Conservation (phyloP, 805 yeast species). For the Saturnispora galanensis region DNA sequence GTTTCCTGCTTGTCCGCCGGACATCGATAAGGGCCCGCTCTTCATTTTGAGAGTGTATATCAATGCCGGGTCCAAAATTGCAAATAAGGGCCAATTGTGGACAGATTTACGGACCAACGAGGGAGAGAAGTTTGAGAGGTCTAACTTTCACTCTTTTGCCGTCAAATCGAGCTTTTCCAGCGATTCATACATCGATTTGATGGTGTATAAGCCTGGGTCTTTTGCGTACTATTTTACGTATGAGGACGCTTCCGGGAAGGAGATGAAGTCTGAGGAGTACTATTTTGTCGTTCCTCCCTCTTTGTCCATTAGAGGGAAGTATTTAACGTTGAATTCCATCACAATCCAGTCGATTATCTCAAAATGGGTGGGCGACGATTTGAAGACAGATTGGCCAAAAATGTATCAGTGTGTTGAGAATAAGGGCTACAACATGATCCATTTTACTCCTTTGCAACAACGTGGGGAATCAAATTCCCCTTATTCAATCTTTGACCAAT, state of each 20-base stretch:
- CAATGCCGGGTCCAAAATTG: constrained; percentile 65
- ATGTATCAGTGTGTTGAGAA: constrained; percentile 49
- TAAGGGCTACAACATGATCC: constrained; percentile 92
- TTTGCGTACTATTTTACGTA: constrained; percentile 66
- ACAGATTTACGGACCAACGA: constrained; percentile 55
- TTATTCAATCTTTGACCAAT: constrained; percentile 82
- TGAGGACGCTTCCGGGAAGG: constrained; percentile 24
- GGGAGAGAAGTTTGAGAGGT: constrained; percentile 42
- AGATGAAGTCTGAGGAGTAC: constrained; percentile 30
- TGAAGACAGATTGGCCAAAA: constrained; percentile 48
- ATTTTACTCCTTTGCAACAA: constrained; percentile 86
- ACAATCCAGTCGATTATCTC: constrained; percentile 80
- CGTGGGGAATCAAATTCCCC: constrained; percentile 92
- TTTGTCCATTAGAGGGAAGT: constrained; percentile 43
- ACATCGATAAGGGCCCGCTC: constrained; percentile 29
- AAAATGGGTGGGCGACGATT: constrained; percentile 75
- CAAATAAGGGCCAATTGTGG: constrained; percentile 63
- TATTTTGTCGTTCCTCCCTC: constrained; percentile 78
- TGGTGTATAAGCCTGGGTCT: constrained; percentile 66
- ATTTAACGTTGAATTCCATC: constrained; percentile 65
- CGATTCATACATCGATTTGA: constrained; percentile 52
- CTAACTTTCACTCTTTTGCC: constrained; percentile 40
- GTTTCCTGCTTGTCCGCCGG: constrained; percentile 37
- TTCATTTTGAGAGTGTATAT: constrained; percentile 50
- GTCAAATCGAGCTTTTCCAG: constrained; percentile 51